Conservation (phyloP, 2,329 filamentous ascomycete species). For the Fusarium sp. region DNA sequence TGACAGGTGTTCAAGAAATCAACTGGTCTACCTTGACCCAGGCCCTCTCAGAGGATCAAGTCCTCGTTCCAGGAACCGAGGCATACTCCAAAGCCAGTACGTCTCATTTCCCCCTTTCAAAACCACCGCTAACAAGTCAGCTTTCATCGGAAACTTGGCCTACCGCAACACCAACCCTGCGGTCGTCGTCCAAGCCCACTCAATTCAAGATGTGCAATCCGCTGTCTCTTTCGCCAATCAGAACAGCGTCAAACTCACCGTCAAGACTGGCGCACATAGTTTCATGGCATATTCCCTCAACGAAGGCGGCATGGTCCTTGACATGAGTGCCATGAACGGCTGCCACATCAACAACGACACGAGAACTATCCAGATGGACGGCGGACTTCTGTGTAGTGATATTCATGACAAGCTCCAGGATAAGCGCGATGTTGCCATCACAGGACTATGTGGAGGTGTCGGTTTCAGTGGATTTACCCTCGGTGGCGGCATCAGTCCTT, state of each 20-base stretch:
- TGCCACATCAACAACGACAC: not conserved
- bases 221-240: not conserved
- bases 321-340: not conserved
- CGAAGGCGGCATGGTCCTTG: constrained; percentile 2
- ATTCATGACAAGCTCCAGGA: constrained; percentile 12
- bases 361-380: constrained; percentile 7
- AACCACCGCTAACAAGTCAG: not conserved
- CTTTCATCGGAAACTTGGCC: not conserved
- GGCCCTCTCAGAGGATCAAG: not conserved
- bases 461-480: constrained; percentile 16
- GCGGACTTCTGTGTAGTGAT: not conserved
- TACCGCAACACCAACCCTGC: not conserved
- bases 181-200: not conserved
- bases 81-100: not conserved
- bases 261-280: not conserved
- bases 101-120: rapidly evolving
- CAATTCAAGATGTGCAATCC: not conserved
- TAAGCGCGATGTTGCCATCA: constrained; percentile 10
- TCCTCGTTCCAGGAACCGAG: not conserved
- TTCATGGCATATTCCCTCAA: constrained; percentile 19
- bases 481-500: constrained; percentile 3
- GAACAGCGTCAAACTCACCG: not conserved
- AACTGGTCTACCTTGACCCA: not conserved
- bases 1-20: not conserved
- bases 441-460: not conserved